These are phyloP conservation scores for Pichia exigua DNA, from an alignment of 805 yeast genomes.

Conservation along the genomic window DNA sequence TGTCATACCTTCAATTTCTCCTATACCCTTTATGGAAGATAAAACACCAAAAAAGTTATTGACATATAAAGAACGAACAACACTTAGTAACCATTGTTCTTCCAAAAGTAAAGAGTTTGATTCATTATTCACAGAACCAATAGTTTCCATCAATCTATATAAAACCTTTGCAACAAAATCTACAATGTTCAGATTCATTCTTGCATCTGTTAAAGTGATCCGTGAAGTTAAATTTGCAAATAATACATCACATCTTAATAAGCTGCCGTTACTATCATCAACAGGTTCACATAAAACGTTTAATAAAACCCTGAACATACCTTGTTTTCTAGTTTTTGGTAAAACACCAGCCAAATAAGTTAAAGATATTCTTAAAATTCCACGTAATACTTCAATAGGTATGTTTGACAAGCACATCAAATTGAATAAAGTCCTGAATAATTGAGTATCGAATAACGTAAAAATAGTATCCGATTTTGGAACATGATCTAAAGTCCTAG, in stretches of 20 bases:
- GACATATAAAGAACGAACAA: conserved; percentile 7
- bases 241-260: conserved; percentile 17
- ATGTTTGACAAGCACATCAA: conserved; percentile 15
- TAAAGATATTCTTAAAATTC: conserved; percentile 25
- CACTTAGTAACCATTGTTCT: conserved; percentile 16
- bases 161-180: conserved; percentile 40
- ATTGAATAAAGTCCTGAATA: conserved; percentile 20
- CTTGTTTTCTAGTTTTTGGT: conserved; percentile 27
- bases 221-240: conserved; percentile 37
- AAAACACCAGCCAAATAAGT: conserved; percentile 37
- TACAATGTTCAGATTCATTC: conserved; percentile 36
- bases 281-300: conserved; percentile 12
- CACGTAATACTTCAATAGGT: conserved; percentile 20
- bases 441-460: conserved; percentile 15
- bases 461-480: conserved; percentile 27
- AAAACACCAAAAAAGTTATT: conserved; percentile 13
- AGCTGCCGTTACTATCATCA: conserved; percentile 29
- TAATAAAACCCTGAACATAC: conserved; percentile 23
- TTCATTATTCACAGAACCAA: background rate
- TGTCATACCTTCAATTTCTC: conserved; percentile 15
- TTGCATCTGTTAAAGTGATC: conserved; percentile 36
- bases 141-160: conserved; percentile 33
- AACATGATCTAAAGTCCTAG: conserved; percentile 42
- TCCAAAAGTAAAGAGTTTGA: conserved; percentile 19
- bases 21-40: conserved; percentile 20